phyloP scores from a whole-genome alignment of 169 alveolate genomes.

The Plasmodium sp. region DNA sequence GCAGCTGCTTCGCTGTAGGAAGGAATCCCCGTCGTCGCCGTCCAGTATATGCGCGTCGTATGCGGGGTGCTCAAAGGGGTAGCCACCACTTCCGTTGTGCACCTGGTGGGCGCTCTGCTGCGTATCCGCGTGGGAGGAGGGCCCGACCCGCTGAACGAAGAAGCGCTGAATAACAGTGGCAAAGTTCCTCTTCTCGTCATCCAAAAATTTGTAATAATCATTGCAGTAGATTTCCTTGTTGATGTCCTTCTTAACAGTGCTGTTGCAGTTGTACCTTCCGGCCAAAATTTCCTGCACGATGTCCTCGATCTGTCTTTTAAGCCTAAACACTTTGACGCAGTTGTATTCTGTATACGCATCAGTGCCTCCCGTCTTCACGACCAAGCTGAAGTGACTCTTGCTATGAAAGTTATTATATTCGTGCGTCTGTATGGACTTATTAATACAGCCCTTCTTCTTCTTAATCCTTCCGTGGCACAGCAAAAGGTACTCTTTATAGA shows the following conservation, averaged over 20 bases:
- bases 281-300: conserved; percentile 22
- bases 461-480: conserved; percentile 82
- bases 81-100: background rate
- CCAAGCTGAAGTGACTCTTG: conserved; percentile 80
- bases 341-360: conserved; percentile 83
- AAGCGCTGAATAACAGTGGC: conserved; percentile 11
- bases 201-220: conserved; percentile 66
- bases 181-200: conserved; percentile 13
- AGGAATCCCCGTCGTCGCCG: conserved; percentile 6
- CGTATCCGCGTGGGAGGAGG: background rate
- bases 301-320: conserved; percentile 68
- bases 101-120: background rate
- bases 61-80: background rate
- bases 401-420: conserved; percentile 78
- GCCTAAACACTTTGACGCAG: conserved; percentile 68
- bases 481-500: conserved; percentile 81
- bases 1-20: background rate
- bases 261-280: conserved; percentile 60
- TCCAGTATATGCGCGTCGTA: background rate
- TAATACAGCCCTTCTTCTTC: conserved; percentile 75
- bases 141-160: background rate
- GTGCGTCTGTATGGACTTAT: conserved; percentile 79
- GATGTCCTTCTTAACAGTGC: conserved; percentile 16
- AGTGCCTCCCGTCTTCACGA: conserved; percentile 82
- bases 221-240: conserved; percentile 56